Evolutionary conservation across 148 eudicot genomes (phyloP).

Genomic region (Camellia granthamiana): DNA sequence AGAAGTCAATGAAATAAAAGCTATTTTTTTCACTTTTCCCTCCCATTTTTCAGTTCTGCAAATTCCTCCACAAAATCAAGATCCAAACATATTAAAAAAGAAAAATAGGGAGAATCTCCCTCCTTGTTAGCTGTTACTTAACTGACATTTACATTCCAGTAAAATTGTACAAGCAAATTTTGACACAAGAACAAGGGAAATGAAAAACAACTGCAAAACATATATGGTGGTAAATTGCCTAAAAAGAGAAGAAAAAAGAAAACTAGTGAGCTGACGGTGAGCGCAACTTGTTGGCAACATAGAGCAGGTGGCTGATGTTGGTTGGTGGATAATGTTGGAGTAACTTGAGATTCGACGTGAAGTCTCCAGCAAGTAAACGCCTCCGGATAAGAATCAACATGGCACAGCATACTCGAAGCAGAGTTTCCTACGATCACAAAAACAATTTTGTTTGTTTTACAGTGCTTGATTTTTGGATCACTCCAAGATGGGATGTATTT

Average conservation of each 20-base stretch:
- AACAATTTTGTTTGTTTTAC: not conserved
- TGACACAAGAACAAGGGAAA: not conserved
- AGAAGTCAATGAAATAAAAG: too few species aligned
- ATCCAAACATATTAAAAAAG: not conserved
- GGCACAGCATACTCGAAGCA: constrained; percentile 91
- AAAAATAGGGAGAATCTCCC: not conserved
- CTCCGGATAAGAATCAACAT: constrained; percentile 86
- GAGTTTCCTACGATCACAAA: constrained; percentile 60
- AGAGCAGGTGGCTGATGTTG: constrained; percentile 83
- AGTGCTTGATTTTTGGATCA: not conserved
- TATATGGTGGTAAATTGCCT: constrained; percentile 1
- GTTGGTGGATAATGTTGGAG: constrained; percentile 91
- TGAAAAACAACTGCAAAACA: not conserved
- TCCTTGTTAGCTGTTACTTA: not conserved
- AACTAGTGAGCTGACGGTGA: constrained; percentile 43
- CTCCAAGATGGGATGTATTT: not conserved
- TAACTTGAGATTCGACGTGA: constrained; percentile 89
- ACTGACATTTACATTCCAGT: constrained; percentile 20
- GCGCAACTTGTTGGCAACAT: constrained; percentile 90
- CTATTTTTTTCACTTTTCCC: too few species aligned
- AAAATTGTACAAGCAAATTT: constrained; percentile 14
- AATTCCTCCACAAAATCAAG: too few species aligned
- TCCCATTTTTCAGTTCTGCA: too few species aligned
- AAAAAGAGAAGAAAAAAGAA: not conserved
- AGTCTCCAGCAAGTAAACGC: constrained; percentile 95